A percentile compares a stretch with the other conserved stretches of the same genome.
Conservation (phyloP, 164 flowering plant species). For the Aristolochia fimbriata region DNA sequence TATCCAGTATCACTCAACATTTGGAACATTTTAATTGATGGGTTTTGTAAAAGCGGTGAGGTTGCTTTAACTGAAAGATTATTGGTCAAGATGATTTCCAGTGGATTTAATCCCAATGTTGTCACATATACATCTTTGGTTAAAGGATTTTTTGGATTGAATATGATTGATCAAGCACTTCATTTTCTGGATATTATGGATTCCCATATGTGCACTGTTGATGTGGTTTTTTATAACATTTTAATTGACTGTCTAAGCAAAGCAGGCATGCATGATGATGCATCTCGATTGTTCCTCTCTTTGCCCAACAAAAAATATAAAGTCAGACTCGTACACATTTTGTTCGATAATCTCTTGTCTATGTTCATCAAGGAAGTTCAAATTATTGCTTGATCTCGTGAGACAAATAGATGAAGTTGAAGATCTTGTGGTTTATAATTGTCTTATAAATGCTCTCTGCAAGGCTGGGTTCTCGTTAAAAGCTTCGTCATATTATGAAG, state of each 20-base stretch:
- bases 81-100: constrained; percentile 36
- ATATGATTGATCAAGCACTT: constrained; percentile 23
- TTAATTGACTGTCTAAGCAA: constrained; percentile 45
- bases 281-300: constrained; percentile 25
- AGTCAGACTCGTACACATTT: constrained; percentile 51
- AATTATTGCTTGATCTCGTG: constrained; percentile 23
- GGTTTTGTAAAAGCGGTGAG: constrained; percentile 26
- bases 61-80: constrained; percentile 27
- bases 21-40: constrained; percentile 55
- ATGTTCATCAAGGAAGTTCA: constrained; percentile 22
- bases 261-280: constrained; percentile 36
- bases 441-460: constrained; percentile 34
- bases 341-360: constrained; percentile 32
- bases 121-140: constrained; percentile 51
- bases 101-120: constrained; percentile 44
- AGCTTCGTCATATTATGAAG: constrained; percentile 34
- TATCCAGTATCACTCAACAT: constrained; percentile 22
- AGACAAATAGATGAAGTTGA: constrained; percentile 18
- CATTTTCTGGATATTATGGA: constrained; percentile 23
- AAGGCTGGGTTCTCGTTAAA: constrained; percentile 33
- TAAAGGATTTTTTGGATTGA: constrained; percentile 35
- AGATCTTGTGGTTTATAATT: constrained; percentile 43
- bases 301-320: constrained; percentile 24
- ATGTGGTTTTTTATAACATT: constrained; percentile 50
- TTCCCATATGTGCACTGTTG: constrained; percentile 26